A percentile compares a stretch with the other conserved stretches of the same genome.
Evolutionary conservation across 179 eudicot genomes (phyloP).

Genomic region (Dionaea muscipula): DNA sequence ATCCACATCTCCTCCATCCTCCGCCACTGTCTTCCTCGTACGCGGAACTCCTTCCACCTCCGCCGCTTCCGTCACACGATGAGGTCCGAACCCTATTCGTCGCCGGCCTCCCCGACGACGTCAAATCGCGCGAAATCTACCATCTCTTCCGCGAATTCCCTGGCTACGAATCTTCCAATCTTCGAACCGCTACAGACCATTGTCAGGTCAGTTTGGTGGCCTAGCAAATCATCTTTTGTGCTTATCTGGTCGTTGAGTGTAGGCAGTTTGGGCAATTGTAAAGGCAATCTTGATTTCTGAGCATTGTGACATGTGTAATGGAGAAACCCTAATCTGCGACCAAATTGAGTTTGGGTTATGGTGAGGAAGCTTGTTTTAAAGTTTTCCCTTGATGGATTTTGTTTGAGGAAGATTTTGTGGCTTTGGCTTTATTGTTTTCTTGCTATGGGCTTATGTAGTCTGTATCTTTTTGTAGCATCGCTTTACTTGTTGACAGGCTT

Average conservation of each 20-base stretch:
- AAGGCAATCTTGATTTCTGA: no score
- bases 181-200: conserved; percentile 30
- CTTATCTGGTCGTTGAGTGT: no score
- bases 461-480: neutral
- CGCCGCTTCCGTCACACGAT: conserved; percentile 25
- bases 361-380: no score
- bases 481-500: conserved; percentile 5
- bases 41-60: conserved; percentile 14
- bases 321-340: no score
- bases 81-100: conserved; percentile 74
- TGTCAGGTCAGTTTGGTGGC: conserved; percentile 38
- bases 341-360: no score
- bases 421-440: no score
- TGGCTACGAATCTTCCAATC: conserved; percentile 63
- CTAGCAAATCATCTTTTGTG: no score
- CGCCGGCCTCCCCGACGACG: conserved; percentile 77
- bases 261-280: no score
- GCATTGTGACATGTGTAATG: no score
- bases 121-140: conserved; percentile 67
- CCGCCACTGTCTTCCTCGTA: conserved; percentile 12
- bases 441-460: neutral
- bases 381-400: no score
- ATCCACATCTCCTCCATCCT: conserved; percentile 14
- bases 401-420: no score
- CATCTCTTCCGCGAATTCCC: conserved; percentile 80